Percentiles rank a stretch among this genome's conserved stretches.
phyloP scores from a whole-genome alignment of 1,139 yeast species.

The Candida gigantensis region DNA sequence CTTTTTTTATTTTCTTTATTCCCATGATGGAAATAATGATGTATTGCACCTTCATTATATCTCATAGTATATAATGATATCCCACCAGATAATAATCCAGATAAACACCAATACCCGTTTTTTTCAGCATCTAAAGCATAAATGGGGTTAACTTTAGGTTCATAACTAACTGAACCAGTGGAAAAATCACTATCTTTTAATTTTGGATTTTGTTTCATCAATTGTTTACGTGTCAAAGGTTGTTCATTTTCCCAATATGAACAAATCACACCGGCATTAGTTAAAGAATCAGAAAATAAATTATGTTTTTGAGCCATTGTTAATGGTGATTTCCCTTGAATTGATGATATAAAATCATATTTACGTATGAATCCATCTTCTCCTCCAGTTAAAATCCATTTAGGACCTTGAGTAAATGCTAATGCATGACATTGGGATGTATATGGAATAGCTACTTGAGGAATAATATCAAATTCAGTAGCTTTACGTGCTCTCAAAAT shows the following conservation, averaged over 20 bases:
- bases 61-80: conserved; percentile 81
- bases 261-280: conserved; percentile 77
- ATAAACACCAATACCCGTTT: conserved; percentile 80
- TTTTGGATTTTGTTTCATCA: conserved; percentile 44
- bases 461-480: conserved; percentile 56
- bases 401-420: conserved; percentile 78
- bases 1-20: conserved; percentile 17
- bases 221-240: conserved; percentile 53
- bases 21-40: conserved; percentile 65
- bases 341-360: conserved; percentile 81
- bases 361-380: conserved; percentile 93
- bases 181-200: conserved; percentile 44
- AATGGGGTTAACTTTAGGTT: conserved; percentile 78
- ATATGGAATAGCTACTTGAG: conserved; percentile 74
- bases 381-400: conserved; percentile 93
- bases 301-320: conserved; percentile 93
- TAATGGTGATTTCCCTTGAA: conserved; percentile 86
- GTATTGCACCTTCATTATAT: conserved; percentile 79
- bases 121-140: conserved; percentile 82
- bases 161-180: conserved; percentile 50
- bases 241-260: conserved; percentile 98
- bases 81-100: conserved; percentile 86
- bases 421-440: conserved; percentile 72
- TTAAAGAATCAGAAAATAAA: conserved; percentile 63
- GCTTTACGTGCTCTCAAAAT: conserved; percentile 47